Evolutionary conservation across 768 basidiomycete genomes (phyloP), one percentile per base, ranked within the genome.

Genomic region (Termitomyces sp.): DNA sequence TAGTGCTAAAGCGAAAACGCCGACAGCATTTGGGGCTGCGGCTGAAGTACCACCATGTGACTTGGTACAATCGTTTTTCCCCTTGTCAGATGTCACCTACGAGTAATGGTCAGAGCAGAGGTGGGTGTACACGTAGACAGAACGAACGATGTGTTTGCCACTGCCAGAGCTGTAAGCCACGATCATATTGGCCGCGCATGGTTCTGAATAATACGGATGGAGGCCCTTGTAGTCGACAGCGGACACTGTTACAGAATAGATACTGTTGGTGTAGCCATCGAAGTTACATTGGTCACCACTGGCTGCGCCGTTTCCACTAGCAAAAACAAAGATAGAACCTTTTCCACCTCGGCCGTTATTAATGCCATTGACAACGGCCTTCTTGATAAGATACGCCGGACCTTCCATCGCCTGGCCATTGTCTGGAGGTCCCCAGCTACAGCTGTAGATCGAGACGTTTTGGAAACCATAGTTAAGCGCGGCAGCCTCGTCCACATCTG

Each of bases 361-460:
- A 38, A 98, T 83, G 19, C 97, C 97, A 61, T 98, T 96, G 24
- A 98, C 74, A 61, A 99, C 85, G 8, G 97, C 92, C 68, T 96
- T 95, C 65, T 90, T 79, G 65, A 98, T 97, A 46, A 99, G 77
- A 63, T 90, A 88, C 14, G 82, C 84, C 0, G 97, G 97, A 0
- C 83, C 93, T 67, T 99, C 97, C 96, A 98, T 98, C 1, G 90
- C 85, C 63, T 77, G 77, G 9, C 96, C 96, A 63, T 97, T 90
- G 68, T 99, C 96, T 0, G 95, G 90, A 9, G 97, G 97, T 5
- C 97, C 97, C 97, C 97, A 99, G 53, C 90, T 93, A 70, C 97
- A 99, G 58, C 90, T 93, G 71, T 91, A 98, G 62, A 93, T 93
- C 24, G 88, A 90, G 49, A 88, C 93, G 61, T 91, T 85, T 60